Percentiles rank a stretch among this genome's conserved stretches.
Conservation (phyloP, 257 asterid species). For the Mentha longifolia region DNA sequence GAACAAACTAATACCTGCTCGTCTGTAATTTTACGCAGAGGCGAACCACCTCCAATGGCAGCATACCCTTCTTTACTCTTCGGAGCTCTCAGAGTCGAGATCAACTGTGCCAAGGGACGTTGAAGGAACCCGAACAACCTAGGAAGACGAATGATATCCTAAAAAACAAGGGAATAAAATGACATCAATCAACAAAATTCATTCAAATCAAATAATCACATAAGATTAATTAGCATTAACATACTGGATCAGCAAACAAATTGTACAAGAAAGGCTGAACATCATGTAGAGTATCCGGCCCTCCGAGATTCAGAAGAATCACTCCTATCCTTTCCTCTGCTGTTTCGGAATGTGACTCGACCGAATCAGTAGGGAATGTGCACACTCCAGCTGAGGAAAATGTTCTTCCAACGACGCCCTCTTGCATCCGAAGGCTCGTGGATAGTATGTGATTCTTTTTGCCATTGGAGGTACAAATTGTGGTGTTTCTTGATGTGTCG, state of each 20-base stretch:
- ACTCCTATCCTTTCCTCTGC: conserved; percentile 81
- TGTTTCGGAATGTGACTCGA: conserved; percentile 46
- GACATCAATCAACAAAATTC: conserved; percentile 5
- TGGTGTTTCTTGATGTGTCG: conserved; percentile 29
- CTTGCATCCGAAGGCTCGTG: conserved; percentile 33
- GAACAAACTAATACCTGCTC: conserved; percentile 67
- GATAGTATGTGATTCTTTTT: conserved; percentile 41
- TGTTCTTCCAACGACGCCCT: conserved; percentile 49
- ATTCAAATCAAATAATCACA: not conserved
- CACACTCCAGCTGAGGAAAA: conserved; percentile 50
- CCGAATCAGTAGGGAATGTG: conserved; percentile 44
- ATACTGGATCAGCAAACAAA: conserved; percentile 92
- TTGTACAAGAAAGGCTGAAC: conserved; percentile 94
- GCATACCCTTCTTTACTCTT: conserved; percentile 98
- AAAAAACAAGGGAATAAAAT: conserved; percentile 25
- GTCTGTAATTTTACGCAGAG: conserved; percentile 84
- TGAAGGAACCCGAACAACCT: conserved; percentile 87
- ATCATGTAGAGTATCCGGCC: conserved; percentile 90
- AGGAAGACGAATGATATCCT: conserved; percentile 98
- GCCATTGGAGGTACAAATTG: conserved; percentile 31
- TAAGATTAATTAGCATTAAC: conserved; percentile 29
- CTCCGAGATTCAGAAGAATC: conserved; percentile 92
- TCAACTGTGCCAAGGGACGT: conserved; percentile 88
- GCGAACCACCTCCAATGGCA: conserved; percentile 99
- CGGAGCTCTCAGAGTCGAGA: conserved; percentile 82